These are phyloP conservation scores for Aspergillus clavatus DNA, from an alignment of 2,329 filamentous ascomycete genomes.

Conservation along the genomic window DNA sequence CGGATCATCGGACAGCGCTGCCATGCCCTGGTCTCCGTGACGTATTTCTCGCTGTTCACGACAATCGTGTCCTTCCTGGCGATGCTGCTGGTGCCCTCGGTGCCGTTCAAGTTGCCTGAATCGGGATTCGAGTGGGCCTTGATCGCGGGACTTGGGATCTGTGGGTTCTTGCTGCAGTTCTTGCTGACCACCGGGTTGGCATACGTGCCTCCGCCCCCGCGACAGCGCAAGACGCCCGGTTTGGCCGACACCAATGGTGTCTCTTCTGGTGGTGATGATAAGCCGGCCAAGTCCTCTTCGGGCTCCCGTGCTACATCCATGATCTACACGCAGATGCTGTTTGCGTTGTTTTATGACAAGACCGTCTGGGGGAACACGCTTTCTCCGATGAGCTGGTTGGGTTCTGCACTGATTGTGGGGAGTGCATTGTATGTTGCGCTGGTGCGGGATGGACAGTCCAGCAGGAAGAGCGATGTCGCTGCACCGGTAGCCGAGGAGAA, in stretches of 20 bases:
- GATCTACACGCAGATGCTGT: slow-evolving; percentile 67
- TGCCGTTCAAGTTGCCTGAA: slow-evolving; percentile 54
- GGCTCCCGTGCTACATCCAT: slow-evolving; percentile 57
- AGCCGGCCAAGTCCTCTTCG: slow-evolving; percentile 9
- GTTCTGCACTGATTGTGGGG: slow-evolving; percentile 60
- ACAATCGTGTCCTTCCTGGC: slow-evolving; percentile 61
- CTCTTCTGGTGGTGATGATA: too few species aligned
- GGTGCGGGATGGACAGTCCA: slow-evolving; percentile 38
- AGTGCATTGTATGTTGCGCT: slow-evolving; percentile 62
- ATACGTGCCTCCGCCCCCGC: slow-evolving; percentile 56
- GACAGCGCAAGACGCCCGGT: slow-evolving; percentile 9
- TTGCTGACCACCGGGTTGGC: slow-evolving; percentile 73
- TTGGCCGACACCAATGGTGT: slow-evolving; percentile 2
- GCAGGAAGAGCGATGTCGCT: neutral
- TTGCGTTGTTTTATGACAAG: slow-evolving; percentile 61
- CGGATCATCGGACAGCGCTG: slow-evolving; percentile 74
- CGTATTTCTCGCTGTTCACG: slow-evolving; percentile 72
- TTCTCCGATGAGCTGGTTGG: slow-evolving; percentile 53
- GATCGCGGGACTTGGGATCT: slow-evolving; percentile 62
- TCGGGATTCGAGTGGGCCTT: slow-evolving; percentile 60
- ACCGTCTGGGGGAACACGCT: slow-evolving; percentile 59
- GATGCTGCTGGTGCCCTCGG: slow-evolving; percentile 52
- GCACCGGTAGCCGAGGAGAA: neutral
- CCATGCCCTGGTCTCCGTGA: slow-evolving; percentile 78
- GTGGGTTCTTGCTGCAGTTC: slow-evolving; percentile 81